Conservation (phyloP, 306 rosid genomes). For the Purshia tridentata region DNA sequence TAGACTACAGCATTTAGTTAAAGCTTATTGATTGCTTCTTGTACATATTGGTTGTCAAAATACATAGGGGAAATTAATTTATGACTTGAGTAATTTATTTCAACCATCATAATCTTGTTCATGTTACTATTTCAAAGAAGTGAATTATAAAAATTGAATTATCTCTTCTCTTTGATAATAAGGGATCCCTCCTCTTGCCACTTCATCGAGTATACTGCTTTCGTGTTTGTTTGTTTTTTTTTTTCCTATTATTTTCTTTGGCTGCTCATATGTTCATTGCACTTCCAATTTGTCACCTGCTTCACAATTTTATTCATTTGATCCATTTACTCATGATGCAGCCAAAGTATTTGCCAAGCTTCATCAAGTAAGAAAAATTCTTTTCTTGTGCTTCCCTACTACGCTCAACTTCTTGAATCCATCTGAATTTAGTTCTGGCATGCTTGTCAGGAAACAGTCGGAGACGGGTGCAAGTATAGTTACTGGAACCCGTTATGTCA, state of each 20-base stretch:
- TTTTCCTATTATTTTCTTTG: not conserved
- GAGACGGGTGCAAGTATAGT: conserved; percentile 88
- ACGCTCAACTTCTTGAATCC: conserved; percentile 1
- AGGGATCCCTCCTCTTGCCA: not conserved
- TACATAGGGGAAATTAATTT: not conserved
- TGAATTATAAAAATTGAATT: not conserved
- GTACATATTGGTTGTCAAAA: not conserved
- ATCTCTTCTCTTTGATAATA: not conserved
- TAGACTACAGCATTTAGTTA: not conserved
- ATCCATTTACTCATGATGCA: conserved; percentile 40
- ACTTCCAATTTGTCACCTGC: conserved; percentile 3
- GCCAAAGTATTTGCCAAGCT: conserved; percentile 92
- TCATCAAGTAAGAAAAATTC: conserved; percentile 59
- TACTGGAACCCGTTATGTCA: conserved; percentile 92
- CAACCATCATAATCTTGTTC: not conserved
- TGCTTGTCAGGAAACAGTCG: conserved; percentile 56
- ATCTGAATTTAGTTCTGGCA: not conserved
- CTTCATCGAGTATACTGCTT: not conserved
- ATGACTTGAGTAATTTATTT: not conserved
- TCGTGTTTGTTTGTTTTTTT: no score
- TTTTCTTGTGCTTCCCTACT: conserved; percentile 13
- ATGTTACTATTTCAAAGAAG: not conserved
- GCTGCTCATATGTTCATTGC: conserved; percentile 6
- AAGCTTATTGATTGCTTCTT: not conserved
- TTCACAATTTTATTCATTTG: conserved; percentile 22